Evolutionary conservation across 2,329 filamentous ascomycete genomes (phyloP).

Genomic region (Fusarium decemcellulare): DNA sequence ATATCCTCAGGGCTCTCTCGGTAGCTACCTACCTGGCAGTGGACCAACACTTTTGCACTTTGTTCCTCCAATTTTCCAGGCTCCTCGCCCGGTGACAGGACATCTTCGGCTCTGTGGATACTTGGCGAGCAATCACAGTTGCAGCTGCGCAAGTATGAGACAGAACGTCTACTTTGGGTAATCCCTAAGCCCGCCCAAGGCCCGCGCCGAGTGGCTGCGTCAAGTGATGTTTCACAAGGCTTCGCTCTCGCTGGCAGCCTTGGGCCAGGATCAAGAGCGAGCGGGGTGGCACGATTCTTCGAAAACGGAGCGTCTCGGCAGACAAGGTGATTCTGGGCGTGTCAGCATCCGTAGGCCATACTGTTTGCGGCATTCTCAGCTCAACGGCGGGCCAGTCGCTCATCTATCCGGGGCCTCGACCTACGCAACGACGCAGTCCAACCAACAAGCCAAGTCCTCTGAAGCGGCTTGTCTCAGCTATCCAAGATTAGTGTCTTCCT

Average conservation of each 20-base stretch:
- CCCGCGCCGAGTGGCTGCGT: conserved; percentile 29
- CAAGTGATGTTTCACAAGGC: conserved; percentile 7
- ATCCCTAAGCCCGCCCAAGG: conserved; percentile 20
- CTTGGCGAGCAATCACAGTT: conserved; percentile 25
- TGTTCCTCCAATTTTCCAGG: background rate
- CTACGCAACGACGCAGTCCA: conserved; percentile 1
- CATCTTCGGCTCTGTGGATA: conserved; percentile 26
- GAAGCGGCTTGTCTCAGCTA: background rate
- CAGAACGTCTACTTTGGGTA: conserved; percentile 27
- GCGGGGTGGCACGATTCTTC: background rate
- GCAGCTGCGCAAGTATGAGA: conserved; percentile 22
- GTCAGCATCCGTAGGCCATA: background rate
- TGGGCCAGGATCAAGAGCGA: background rate
- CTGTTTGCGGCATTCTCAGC: background rate
- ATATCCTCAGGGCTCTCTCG: background rate
- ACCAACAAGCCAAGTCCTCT: conserved; percentile 1
- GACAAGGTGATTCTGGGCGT: background rate
- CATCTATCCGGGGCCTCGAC: conserved; percentile 7
- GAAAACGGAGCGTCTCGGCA: conserved; percentile 8
- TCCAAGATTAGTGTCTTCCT: background rate
- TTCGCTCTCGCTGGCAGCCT: conserved; percentile 2
- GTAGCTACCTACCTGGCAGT: background rate
- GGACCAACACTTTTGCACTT: no score
- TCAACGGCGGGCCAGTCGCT: conserved; percentile 2
- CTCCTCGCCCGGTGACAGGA: conserved; percentile 8